Evolutionary conservation across 306 rosid species (phyloP).

Genomic region (Dryas octopetala): DNA sequence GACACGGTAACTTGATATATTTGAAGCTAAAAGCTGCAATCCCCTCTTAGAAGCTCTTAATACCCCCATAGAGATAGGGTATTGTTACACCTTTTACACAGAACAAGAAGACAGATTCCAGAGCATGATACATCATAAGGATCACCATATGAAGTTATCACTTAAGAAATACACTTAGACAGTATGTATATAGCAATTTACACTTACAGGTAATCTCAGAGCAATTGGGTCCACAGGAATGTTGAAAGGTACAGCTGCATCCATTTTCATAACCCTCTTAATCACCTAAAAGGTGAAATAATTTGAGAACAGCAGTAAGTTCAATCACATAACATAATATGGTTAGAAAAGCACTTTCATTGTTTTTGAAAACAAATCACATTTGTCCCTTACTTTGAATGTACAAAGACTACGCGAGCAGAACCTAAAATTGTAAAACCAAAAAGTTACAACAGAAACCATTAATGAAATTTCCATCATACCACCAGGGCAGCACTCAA

Average conservation of each 20-base stretch:
- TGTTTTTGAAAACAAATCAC: not conserved
- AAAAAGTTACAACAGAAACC: conserved; percentile 12
- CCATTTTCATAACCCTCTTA: conserved; percentile 71
- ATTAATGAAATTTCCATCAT: conserved; percentile 21
- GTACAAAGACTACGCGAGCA: not conserved
- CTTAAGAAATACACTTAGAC: not conserved
- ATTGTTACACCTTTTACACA: not conserved
- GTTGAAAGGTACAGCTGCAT: conserved; percentile 71
- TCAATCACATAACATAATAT: not conserved
- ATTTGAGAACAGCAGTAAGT: not conserved
- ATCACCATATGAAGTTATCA: not conserved
- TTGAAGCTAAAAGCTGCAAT: not conserved
- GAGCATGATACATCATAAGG: not conserved
- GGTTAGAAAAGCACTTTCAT: not conserved
- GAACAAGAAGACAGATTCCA: not conserved
- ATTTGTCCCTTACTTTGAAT: not conserved
- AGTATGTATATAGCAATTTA: not conserved
- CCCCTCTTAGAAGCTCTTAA: not conserved
- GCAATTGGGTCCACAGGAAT: conserved; percentile 70
- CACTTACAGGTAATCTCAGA: conserved; percentile 63
- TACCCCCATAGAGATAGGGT: not conserved
- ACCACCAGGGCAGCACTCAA: conserved; percentile 55
- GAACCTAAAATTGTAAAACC: not conserved
- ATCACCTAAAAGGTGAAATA: conserved; percentile 38
- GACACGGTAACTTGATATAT: not conserved